phyloP scores from a whole-genome alignment of 2,329 filamentous ascomycete genomes.

The Xylaria sp. region DNA sequence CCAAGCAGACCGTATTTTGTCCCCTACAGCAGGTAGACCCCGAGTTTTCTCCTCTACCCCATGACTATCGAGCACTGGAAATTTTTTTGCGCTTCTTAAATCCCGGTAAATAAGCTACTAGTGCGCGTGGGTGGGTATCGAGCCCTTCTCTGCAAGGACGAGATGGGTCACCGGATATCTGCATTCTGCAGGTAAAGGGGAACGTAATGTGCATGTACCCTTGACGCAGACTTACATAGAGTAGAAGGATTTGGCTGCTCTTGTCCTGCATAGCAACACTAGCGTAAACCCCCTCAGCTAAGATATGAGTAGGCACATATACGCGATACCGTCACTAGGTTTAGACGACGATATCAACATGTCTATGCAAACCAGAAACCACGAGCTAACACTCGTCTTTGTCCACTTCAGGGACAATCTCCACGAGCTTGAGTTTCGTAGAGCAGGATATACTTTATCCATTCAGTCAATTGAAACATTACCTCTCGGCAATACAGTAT shows the following conservation, averaged over 20 bases:
- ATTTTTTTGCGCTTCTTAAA: slow-evolving; percentile 4
- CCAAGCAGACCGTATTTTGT: neutral
- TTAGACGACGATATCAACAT: neutral
- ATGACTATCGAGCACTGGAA: neutral
- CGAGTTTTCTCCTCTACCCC: neutral
- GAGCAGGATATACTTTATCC: neutral
- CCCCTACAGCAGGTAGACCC: neutral
- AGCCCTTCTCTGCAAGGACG: slow-evolving; percentile 1
- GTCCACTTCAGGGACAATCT: neutral
- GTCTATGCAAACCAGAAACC: neutral
- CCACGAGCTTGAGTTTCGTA: neutral
- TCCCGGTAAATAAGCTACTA: slow-evolving; percentile 2
- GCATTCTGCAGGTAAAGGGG: slow-evolving; percentile 14
- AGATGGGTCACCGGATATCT: slow-evolving; percentile 4
- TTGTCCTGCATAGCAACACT: neutral
- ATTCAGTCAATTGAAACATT: slow-evolving; percentile 12
- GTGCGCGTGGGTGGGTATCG: slow-evolving; percentile 6
- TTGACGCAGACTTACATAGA: neutral
- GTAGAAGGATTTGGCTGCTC: neutral
- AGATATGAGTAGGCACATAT: neutral
- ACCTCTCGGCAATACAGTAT: neutral
- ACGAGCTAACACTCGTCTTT: neutral
- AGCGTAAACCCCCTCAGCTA: neutral
- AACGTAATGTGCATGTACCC: slow-evolving; percentile 2
- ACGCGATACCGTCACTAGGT: neutral